Evolutionary conservation across 257 asterid genomes (phyloP).

Genomic region (Euphrasia confusa): DNA sequence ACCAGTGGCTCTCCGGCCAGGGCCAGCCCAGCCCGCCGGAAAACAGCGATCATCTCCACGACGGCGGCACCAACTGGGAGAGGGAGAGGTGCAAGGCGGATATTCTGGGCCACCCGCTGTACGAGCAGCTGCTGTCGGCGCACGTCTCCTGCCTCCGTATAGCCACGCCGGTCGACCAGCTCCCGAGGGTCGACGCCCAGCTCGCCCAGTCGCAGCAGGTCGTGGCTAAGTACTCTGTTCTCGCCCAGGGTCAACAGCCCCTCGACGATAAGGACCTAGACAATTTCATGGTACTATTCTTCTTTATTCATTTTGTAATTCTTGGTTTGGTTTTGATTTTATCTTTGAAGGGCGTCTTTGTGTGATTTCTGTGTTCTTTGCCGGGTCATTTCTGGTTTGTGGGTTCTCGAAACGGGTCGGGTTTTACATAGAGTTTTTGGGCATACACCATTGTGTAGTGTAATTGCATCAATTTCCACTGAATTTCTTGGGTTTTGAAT

Average conservation of each 20-base stretch:
- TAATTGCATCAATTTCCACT: neutral
- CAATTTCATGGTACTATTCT: constrained; percentile 71
- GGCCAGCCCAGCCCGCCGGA: constrained; percentile 38
- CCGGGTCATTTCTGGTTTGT: constrained; percentile 10
- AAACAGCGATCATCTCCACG: constrained; percentile 35
- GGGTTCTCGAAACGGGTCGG: constrained; percentile 7
- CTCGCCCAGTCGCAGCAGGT: constrained; percentile 85
- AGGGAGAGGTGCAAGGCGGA: constrained; percentile 84
- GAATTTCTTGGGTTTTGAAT: neutral
- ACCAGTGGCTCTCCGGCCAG: constrained; percentile 48
- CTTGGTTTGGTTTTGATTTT: neutral
- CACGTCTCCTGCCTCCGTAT: constrained; percentile 91
- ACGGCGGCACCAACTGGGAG: constrained; percentile 53
- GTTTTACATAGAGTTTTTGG: neutral
- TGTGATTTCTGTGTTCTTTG: constrained; percentile 4
- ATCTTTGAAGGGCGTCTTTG: no score
- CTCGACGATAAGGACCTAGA: constrained; percentile 86
- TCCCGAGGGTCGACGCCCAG: constrained; percentile 96
- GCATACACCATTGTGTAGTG: neutral
- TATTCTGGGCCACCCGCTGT: constrained; percentile 69
- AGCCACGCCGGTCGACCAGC: constrained; percentile 98
- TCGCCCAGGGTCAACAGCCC: constrained; percentile 52
- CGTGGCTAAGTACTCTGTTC: constrained; percentile 77
- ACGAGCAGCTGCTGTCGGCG: constrained; percentile 82
- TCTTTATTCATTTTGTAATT: no score